Evolutionary conservation across 176 grass and related monocot species (phyloP), one percentile per base, ranked within the genome.

Genomic region (Triticum urartu): DNA sequence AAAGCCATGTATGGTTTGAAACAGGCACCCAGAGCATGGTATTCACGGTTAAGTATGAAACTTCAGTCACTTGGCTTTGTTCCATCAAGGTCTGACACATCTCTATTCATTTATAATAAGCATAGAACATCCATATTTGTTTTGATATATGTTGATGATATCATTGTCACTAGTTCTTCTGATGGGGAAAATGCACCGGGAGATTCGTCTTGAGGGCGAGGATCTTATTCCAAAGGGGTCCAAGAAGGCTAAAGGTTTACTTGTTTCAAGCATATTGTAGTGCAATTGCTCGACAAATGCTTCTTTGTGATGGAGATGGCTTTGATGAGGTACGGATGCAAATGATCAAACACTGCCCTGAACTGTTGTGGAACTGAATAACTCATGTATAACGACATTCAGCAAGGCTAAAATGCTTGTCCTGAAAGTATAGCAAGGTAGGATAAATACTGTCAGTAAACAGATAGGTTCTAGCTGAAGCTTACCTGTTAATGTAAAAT

Each of bases 211-310:
- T 10, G 77, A 92, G 65, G 88, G 88, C 2, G 40, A 38, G 52
- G 77, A 95, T 28, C 84, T 95, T 84, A 87, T 87, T 45, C 86
- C 86, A 24, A 92, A 92, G 78, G 75, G 81, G 12, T 89, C 64
- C 42, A 95, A 91, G 84, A 89, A 92, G 70, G 80, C 80, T 76
- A 87, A 87, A 75, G 14, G 63, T 7, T 43, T 62, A 75, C 15
- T 48, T 38, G 14, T 7, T 62, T 43, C 9, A 36, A 52, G 74
- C 9, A 86, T 7, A 64, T 62, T 75, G 13, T 13, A 2, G n/a
- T 64, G n/a, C 30, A 40, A 60, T 36, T 82, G 25, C 43, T 74
- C 77, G 47, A 68, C 24, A 60, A 34, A 65, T 43, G 34, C 32
- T 58, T 79, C 59, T 83, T 48, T 80, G 39, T 47, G 45, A 26